A percentile compares a stretch with the other conserved stretches of the same genome.
phyloP scores from a whole-genome alignment of 2,329 filamentous ascomycete species.

The Fusarium papillatum region DNA sequence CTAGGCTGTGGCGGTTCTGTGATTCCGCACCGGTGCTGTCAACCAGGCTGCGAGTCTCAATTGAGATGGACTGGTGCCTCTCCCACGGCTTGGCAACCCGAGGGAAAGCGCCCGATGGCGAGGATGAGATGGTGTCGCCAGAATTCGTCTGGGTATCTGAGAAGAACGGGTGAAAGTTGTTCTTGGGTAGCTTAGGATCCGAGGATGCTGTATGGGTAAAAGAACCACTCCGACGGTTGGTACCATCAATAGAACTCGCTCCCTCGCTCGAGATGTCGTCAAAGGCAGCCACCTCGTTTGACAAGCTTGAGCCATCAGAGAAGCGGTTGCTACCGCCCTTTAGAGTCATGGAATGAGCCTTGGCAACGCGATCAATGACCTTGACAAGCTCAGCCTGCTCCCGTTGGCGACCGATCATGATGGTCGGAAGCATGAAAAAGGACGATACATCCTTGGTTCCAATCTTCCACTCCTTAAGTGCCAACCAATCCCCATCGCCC shows the following conservation, averaged over 20 bases:
- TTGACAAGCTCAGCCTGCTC: slow-evolving; percentile 79
- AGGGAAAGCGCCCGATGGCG: slow-evolving; percentile 54
- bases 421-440: slow-evolving; percentile 87
- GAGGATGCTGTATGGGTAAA: slow-evolving; percentile 60
- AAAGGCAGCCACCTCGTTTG: slow-evolving; percentile 61
- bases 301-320: slow-evolving; percentile 68
- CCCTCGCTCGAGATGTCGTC: slow-evolving; percentile 72
- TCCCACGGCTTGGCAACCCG: slow-evolving; percentile 63
- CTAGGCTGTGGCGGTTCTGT: slow-evolving; percentile 56
- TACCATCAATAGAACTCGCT: slow-evolving; percentile 68
- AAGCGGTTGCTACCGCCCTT: slow-evolving; percentile 59
- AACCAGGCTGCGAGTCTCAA: slow-evolving; percentile 61
- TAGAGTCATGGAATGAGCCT: slow-evolving; percentile 67
- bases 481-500: slow-evolving; percentile 78
- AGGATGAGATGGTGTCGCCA: slow-evolving; percentile 62
- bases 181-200: slow-evolving; percentile 56
- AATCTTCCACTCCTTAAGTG: slow-evolving; percentile 81
- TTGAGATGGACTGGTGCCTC: slow-evolving; percentile 63
- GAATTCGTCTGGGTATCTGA: slow-evolving; percentile 57
- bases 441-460: slow-evolving; percentile 91
- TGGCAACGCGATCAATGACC: slow-evolving; percentile 83
- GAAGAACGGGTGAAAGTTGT: slow-evolving; percentile 56
- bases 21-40: slow-evolving; percentile 60
- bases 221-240: slow-evolving; percentile 62
- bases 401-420: slow-evolving; percentile 83